Evolutionary conservation across 805 yeast species (phyloP), one percentile per base, ranked within the genome.

Genomic region (Ogataea trehalophila): DNA sequence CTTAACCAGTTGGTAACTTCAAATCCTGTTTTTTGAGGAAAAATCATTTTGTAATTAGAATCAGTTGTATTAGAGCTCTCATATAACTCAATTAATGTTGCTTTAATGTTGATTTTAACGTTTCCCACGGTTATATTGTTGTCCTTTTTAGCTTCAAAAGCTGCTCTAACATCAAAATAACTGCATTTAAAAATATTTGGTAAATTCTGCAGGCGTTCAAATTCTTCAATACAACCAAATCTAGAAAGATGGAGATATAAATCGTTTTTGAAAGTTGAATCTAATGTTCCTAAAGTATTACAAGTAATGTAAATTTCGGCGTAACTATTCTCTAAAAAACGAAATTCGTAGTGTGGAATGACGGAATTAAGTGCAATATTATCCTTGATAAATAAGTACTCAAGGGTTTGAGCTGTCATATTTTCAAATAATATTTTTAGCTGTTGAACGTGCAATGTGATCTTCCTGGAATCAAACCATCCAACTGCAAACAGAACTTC

Each of bases 111-210:
- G 31, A 49, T 54, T 44, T 33, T 51, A 38, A 35, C 49, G 14
- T 35, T 38, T 5, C 51, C 51, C 13, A 56, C 34, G 6, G 37
- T 45, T 1, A 49, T 37, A 5, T 39, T 39, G 6, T 47, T 34
- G 4, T 51, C 18, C 36, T 59, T 59, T 20, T 53, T 57, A 4
- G 69, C 63, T 18, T 58, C 54, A 40, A 68, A 63, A 2, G 73
- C 62, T 17, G 67, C 58, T 37, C 73, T 58, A 20, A 69, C 51
- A 46, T 70, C 72, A 45, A 51, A 68, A 49, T 57, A 70, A 17
- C 60, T 62, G 41, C 72, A 66, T 37, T 55, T 43, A 41, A 60
- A 64, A 20, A 45, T 47, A 8, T 47, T 41, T 6, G 49, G 40
- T 7, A 45, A 14, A 15, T 45, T 38, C 0, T 44, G 39, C 16